Base-by-base conservation (phyloP, 192 early-diverging fungal species). In the Diversispora eburnea region DNA sequence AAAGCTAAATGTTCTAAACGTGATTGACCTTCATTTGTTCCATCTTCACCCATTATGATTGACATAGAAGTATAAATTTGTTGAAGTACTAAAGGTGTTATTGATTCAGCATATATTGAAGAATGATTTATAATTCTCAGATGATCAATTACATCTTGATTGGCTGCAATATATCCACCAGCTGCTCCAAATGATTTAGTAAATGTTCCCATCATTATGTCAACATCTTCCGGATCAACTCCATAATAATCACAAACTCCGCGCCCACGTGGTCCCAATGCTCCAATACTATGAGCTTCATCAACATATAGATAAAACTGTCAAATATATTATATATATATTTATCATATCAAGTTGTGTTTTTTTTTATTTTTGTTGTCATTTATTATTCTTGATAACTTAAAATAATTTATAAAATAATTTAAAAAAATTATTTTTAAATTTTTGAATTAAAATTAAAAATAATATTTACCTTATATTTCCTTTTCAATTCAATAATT, bases 121-220 rank as follows among this genome's bases (percentile, higher is more conserved):
- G 95, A 89, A 76, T 95, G 93, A 74, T 86, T 88, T 70, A 84
- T 83, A 51, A 95, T 77, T 46, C 92, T 87, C 55, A 98, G 75
- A 79, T 91, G 84, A 84, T 95, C 90, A 72, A 99, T 84, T 48
- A 96, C 79, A 20, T 83, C 83, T 77, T 89, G 73, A 47, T 49
- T 83, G 8, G 88, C 92, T 55, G 92, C 90, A 79, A 99, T 93
- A 80, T 98, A 98, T 49, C 96, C 96, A 74, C 96, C 96, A 51
- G 96, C 93, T 45, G 95, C 93, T 75, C 95, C 96, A 88, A 99
- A 97, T 60, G 92, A 93, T 84, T 99, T 98, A 39, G 96, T 98
- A 75, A 97, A 96, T 4, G 96, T 98, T 49, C 95, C 96, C 98
- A 99, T 98, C 25, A 95, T 81, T 64, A 98, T 88, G 77, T 99